Evolutionary conservation across 352 stramenopile genomes (phyloP).

Genomic region (Thalassiosira hispida): DNA sequence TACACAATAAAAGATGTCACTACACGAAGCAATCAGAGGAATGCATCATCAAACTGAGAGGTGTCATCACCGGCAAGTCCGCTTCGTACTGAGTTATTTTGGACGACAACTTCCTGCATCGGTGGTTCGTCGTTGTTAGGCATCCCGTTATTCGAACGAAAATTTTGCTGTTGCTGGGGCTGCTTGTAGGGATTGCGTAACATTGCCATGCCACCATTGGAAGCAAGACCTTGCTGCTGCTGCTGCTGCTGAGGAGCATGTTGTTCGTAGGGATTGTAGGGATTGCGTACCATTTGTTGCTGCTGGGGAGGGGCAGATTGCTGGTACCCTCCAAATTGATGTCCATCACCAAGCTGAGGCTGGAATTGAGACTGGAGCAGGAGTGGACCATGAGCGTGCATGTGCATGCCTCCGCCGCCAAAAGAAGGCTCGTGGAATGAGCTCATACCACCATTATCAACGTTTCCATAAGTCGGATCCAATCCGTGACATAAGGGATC

Average conservation of each 20-base stretch:
- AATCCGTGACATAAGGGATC: slow-evolving; percentile 25
- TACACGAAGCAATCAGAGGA: slow-evolving; percentile 29
- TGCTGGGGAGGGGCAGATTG: not conserved
- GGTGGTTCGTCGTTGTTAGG: slow-evolving; percentile 18
- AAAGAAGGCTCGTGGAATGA: not conserved
- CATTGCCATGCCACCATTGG: not conserved
- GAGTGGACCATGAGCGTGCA: not conserved
- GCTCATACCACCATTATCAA: not conserved
- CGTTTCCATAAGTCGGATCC: slow-evolving; percentile 19
- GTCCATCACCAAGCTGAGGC: slow-evolving; percentile 7
- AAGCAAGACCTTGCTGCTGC: slow-evolving; percentile 10
- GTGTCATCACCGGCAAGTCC: slow-evolving; percentile 16
- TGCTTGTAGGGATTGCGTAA: slow-evolving; percentile 7
- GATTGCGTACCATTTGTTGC: slow-evolving; percentile 6
- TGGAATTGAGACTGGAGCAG: slow-evolving; percentile 3
- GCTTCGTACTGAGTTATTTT: slow-evolving; percentile 22
- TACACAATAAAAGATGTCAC: slow-evolving; percentile 4
- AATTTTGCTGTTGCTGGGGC: not conserved
- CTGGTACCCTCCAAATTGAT: slow-evolving; percentile 18
- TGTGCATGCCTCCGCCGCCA: not conserved
- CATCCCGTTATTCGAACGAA: not conserved
- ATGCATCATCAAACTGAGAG: slow-evolving; percentile 55
- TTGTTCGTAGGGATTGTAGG: slow-evolving; percentile 15
- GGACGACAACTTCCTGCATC: slow-evolving; percentile 49
- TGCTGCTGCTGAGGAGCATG: slow-evolving; percentile 1